These are phyloP conservation scores for Lachancea nothofagi DNA, from an alignment of 805 yeast genomes.

Conservation along the genomic window DNA sequence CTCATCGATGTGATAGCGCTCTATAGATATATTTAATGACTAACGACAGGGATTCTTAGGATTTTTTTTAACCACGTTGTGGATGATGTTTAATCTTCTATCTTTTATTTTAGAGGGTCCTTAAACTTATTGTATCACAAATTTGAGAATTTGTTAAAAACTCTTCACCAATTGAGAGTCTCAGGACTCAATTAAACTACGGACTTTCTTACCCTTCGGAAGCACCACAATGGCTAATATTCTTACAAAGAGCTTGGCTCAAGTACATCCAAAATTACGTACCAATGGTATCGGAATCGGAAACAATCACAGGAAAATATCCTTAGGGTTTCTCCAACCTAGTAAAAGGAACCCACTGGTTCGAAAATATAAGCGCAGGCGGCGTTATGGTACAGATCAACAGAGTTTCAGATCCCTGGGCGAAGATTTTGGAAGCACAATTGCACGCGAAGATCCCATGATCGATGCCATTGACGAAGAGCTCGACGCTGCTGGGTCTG, in stretches of 20 bases:
- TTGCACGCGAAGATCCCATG: slow-evolving; percentile 19
- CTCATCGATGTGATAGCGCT: background rate
- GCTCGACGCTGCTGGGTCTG: slow-evolving; percentile 19
- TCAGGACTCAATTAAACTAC: no score
- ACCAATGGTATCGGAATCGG: slow-evolving; percentile 41
- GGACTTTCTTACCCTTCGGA: background rate
- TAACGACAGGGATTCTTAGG: background rate
- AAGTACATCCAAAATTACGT: slow-evolving; percentile 35
- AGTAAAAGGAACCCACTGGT: slow-evolving; percentile 40
- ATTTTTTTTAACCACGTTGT: background rate
- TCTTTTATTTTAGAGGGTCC: no score
- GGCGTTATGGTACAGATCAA: slow-evolving; percentile 31
- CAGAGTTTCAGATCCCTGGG: slow-evolving; percentile 38
- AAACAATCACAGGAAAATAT: slow-evolving; percentile 36
- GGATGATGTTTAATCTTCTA: no score
- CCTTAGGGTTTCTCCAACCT: slow-evolving; percentile 37
- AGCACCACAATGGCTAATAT: slow-evolving; percentile 22
- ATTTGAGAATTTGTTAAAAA: no score
- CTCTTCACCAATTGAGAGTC: no score
- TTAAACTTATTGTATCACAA: no score
- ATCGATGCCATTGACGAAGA: slow-evolving; percentile 26
- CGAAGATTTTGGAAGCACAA: slow-evolving; percentile 33
- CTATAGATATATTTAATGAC: slow-evolving; percentile 1
- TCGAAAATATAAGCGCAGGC: slow-evolving; percentile 24
- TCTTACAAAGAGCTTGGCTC: slow-evolving; percentile 29